These are phyloP conservation scores for Aspergillus sclerotioniger DNA, from an alignment of 495 filamentous ascomycete species.

Conservation along the genomic window DNA sequence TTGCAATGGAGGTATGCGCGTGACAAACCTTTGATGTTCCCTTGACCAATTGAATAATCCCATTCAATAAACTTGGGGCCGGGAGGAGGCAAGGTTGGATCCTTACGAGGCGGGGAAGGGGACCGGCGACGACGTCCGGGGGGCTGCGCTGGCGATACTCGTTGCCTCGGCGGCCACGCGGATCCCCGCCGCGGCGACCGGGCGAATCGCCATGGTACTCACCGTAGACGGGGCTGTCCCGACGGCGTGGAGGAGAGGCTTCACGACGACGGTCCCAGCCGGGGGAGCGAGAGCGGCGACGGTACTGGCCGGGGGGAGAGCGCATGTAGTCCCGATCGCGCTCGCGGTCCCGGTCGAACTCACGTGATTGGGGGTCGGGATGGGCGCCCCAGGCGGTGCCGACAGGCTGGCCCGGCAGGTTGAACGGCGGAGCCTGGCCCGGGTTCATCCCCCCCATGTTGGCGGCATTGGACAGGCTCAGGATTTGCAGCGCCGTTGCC, in stretches of 20 bases:
- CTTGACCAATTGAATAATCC: slow-evolving; percentile 68
- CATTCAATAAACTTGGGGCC: slow-evolving; percentile 77
- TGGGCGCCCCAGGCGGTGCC: slow-evolving; percentile 37
- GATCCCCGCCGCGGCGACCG: slow-evolving; percentile 58
- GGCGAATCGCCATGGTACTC: slow-evolving; percentile 62
- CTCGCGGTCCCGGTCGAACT: slow-evolving; percentile 56
- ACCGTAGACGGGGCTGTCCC: slow-evolving; percentile 71
- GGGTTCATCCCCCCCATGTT: slow-evolving; percentile 33
- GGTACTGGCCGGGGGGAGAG: slow-evolving; percentile 59
- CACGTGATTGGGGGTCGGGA: slow-evolving; percentile 53
- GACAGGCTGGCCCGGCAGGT: slow-evolving; percentile 33
- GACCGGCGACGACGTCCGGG: slow-evolving; percentile 59
- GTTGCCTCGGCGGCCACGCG: slow-evolving; percentile 53
- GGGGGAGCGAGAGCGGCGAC: slow-evolving; percentile 75
- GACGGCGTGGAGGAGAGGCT: slow-evolving; percentile 55
- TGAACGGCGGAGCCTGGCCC: slow-evolving; percentile 31
- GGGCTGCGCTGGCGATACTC: slow-evolving; percentile 88
- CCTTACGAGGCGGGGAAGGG: slow-evolving; percentile 55
- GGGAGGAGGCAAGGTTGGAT: slow-evolving; percentile 53
- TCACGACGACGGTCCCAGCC: slow-evolving; percentile 65
- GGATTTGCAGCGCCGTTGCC: slow-evolving; percentile 50
- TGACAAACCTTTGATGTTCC: slow-evolving; percentile 73
- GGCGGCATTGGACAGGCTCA: slow-evolving; percentile 38
- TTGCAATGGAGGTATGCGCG: not conserved
- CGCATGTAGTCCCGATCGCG: slow-evolving; percentile 54